Evolutionary conservation across 2,329 filamentous ascomycete genomes (phyloP).

Genomic region (Clarireedia hainanense): DNA sequence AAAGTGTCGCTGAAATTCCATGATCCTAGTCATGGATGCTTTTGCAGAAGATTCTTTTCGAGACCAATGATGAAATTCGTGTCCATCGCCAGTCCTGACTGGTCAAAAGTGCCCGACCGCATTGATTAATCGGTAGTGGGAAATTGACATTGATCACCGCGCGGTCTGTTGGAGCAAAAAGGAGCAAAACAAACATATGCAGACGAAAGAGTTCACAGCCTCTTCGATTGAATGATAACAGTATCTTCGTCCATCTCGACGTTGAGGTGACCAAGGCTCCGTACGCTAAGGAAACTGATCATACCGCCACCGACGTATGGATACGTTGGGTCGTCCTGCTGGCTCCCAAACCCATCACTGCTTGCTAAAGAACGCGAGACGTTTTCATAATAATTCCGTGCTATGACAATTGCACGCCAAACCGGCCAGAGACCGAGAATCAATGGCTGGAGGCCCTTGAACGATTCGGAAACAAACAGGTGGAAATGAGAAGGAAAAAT

Average conservation of each 20-base stretch:
- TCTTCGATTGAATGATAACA: neutral
- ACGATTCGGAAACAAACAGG: neutral
- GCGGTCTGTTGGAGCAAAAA: neutral
- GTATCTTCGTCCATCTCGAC: neutral
- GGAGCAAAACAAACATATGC: neutral
- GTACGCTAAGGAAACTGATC: neutral
- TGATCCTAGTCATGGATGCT: constrained; percentile 3
- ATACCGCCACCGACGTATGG: neutral
- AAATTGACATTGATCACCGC: neutral
- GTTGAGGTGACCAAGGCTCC: too few species aligned
- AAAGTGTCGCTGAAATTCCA: neutral
- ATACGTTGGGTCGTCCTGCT: too few species aligned
- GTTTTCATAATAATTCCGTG: neutral
- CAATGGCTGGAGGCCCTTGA: neutral
- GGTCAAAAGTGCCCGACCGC: neutral
- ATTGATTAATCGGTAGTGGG: neutral
- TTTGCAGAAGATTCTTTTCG: neutral
- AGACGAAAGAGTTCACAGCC: neutral
- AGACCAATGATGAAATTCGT: neutral
- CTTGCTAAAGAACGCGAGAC: neutral
- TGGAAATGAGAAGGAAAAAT: too few species aligned
- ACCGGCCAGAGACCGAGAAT: neutral
- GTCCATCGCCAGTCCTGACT: neutral
- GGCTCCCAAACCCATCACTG: neutral
- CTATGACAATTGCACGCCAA: neutral